Evolutionary conservation across 805 yeast genomes (phyloP), one percentile per base, ranked within the genome.

Genomic region (Candida endomychidarum): DNA sequence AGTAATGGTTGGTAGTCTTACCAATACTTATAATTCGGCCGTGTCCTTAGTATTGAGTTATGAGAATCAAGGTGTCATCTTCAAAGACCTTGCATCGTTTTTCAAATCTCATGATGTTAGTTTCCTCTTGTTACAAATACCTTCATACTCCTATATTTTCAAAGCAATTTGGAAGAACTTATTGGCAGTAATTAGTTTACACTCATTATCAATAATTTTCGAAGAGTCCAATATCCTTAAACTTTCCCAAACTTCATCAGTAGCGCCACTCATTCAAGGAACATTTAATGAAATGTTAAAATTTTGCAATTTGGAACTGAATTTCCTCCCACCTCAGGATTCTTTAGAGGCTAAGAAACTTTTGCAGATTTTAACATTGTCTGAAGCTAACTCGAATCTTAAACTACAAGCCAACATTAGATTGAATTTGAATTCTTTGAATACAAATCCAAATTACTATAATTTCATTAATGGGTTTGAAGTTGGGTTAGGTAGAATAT

Each of bases 191-290:
- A 35, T 51, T 8, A 42, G 53, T 38, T 43, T 54, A 17, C 53
- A 50, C 9, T 10, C 46, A 5, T 38, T 52, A 8, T 44, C 57
- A 8, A 43, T 54, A 8, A 41, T 53, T 9, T 49, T 49, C 40
- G 57, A 52, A 30, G 50, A 52, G 31, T 40, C 46, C 5, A 45
- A 53, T 37, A 36, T 51, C 2, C 26, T 43, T 29, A 26, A 22
- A n/a, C 40, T 54, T 28, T 32, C 46, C 21, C 29, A 43, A 18
- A 29, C 18, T 4, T 8, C 27, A 5, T 17, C 25, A n/a, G 37
- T 38, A 11, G 29, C 20, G 14, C 51, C 52, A 17, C 36, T 50
- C 17, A 37, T 49, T 45, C 47, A 41, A 31, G 56, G 56, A 5
- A 29, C 40, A 9, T 53, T 33, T 31, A 38, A 47, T 26, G 54